Conservation (phyloP, 306 rosid genomes). For the Quercus agrifolia region DNA sequence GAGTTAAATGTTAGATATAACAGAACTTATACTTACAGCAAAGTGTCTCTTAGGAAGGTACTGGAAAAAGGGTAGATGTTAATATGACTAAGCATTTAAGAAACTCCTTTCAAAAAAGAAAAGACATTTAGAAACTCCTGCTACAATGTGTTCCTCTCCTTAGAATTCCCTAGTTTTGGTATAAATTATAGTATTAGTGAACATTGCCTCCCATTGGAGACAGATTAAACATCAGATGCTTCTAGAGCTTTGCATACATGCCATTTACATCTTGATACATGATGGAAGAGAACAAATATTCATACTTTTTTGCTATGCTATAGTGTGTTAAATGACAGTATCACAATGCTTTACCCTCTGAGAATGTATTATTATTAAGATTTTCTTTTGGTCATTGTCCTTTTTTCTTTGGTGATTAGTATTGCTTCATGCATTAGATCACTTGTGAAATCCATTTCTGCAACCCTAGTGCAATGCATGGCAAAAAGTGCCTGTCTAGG, state of each 20-base stretch:
- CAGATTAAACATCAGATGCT: neutral
- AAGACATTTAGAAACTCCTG: too few relatives aligned
- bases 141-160: neutral
- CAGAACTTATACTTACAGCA: neutral
- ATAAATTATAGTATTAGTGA: neutral
- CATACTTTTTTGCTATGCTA: neutral
- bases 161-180: neutral
- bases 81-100: neutral
- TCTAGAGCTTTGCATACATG: neutral
- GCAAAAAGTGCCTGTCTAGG: neutral
- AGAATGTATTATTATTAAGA: neutral
- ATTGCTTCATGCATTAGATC: neutral
- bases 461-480: neutral
- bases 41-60: neutral
- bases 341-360: neutral
- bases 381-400: neutral
- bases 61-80: neutral
- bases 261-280: neutral
- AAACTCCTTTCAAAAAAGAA: neutral
- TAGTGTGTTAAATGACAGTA: neutral
- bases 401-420: neutral
- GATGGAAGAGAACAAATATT: neutral
- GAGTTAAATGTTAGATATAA: neutral
- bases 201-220: neutral
- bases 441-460: neutral